Percentiles rank a stretch among this genome's conserved stretches.
Evolutionary conservation across 768 basidiomycete species (phyloP).

Genomic region (Boletus subparvulus): DNA sequence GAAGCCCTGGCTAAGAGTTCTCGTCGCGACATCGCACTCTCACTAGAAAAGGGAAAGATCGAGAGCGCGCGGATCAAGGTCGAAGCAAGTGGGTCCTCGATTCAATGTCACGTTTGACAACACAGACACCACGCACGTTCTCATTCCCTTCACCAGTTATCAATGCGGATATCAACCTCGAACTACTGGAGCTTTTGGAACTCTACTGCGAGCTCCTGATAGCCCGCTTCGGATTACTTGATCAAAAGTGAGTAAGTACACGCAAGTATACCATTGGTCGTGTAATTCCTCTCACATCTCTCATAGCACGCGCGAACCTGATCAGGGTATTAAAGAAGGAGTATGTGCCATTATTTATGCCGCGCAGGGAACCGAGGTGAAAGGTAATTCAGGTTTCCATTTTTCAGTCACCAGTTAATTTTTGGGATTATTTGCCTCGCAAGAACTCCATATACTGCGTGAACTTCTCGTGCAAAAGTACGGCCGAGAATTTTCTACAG

Average conservation of each 20-base stretch:
- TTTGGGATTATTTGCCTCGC: background rate
- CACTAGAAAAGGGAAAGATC: slow-evolving; percentile 74
- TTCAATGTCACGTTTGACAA: slow-evolving; percentile 12
- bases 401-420: slow-evolving; percentile 1
- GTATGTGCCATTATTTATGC: slow-evolving; percentile 88
- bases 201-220: slow-evolving; percentile 93
- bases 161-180: slow-evolving; percentile 81
- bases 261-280: slow-evolving; percentile 1
- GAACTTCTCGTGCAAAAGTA: slow-evolving; percentile 97
- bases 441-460: slow-evolving; percentile 86
- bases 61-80: slow-evolving; percentile 86
- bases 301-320: slow-evolving; percentile 74
- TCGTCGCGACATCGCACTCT: slow-evolving; percentile 76
- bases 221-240: slow-evolving; percentile 88
- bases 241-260: slow-evolving; percentile 65
- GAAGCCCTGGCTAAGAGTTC: slow-evolving; percentile 75
- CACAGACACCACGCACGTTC: slow-evolving; percentile 14
- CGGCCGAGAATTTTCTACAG: slow-evolving; percentile 83
- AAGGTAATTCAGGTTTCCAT: slow-evolving; percentile 48
- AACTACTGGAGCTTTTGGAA: slow-evolving; percentile 89
- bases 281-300: slow-evolving; percentile 8
- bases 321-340: slow-evolving; percentile 83
- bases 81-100: slow-evolving; percentile 64
- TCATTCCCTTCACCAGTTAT: slow-evolving; percentile 51
- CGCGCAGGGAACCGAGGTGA: slow-evolving; percentile 87